Evolutionary conservation across 495 filamentous ascomycete species (phyloP), one percentile per base, ranked within the genome.

Genomic region (Talaromyces trachyspermus): DNA sequence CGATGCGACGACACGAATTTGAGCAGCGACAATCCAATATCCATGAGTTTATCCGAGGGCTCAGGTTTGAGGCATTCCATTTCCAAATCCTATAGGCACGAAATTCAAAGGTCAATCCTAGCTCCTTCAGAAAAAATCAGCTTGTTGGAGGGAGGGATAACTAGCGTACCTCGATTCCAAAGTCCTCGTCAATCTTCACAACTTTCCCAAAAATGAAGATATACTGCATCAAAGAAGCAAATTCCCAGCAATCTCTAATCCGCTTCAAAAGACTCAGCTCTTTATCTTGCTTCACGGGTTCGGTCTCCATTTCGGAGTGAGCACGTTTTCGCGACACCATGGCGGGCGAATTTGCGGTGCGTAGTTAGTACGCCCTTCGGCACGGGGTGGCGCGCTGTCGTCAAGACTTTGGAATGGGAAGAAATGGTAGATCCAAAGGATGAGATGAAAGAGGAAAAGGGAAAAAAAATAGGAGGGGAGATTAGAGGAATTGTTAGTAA

Each of bases 1-100:
- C 88, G 82, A 68, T 96, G 89, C 43, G 90, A 95, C 9, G 92
- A 95, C 18, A 98, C 83, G 66, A 84, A 87, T 73, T 95, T 95
- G 42, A 98, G 79, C 2, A 97, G 71, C 30, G 85, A 79, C 18
- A 98, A 75, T n/a, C 88, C 89, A 58, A 97, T 88, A 42, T 88
- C 78, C 32, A 85, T 63, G 11, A 98, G 70, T 44, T 81, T 78
- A 33, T 78, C 72, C 2, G 92, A 95, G 5, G 74, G 69, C 40
- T 78, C 72, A 12, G 83, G 81, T 54, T 85, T 90, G 29, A 96
- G 66, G 54, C 88, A 89, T 72, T 95, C 90, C 26, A 72, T 75
- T 69, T 98, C 92, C 12, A 98, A 70, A 51, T 95, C 88, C 91
- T 97, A 60, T 20, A 40, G 29, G 36, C n/a, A n/a, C n/a, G n/a